These are phyloP conservation scores for Anthostomella pinea DNA, from an alignment of 2,329 filamentous ascomycete species.

Conservation along the genomic window DNA sequence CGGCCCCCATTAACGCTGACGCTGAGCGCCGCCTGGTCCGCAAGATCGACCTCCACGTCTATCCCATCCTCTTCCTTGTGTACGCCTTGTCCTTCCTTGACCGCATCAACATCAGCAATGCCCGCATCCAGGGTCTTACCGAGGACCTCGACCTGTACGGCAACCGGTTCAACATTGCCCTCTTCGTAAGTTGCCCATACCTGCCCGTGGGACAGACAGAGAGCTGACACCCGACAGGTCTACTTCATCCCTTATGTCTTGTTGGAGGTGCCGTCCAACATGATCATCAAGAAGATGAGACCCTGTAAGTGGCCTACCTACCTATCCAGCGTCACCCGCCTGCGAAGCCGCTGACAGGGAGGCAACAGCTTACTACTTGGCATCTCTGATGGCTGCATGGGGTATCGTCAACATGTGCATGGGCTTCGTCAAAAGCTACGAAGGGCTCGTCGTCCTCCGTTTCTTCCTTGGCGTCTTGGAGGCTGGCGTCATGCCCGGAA, in stretches of 20 bases:
- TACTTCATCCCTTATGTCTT: slow-evolving; percentile 42
- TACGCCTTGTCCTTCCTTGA: slow-evolving; percentile 43
- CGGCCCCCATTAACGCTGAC: slow-evolving; percentile 28
- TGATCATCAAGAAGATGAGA: slow-evolving; percentile 41
- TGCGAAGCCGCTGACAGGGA: no score
- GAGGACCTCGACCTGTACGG: slow-evolving; percentile 40
- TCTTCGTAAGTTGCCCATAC: slow-evolving; percentile 32
- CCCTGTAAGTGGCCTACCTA: slow-evolving; percentile 29
- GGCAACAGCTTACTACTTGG: slow-evolving; percentile 29
- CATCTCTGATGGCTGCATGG: slow-evolving; percentile 42
- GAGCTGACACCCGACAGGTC: slow-evolving; percentile 17
- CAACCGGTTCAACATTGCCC: slow-evolving; percentile 42
- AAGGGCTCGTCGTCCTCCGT: slow-evolving; percentile 39
- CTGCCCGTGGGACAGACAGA: not conserved
- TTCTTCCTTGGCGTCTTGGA: slow-evolving; percentile 46
- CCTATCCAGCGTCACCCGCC: not conserved
- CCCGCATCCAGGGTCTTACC: slow-evolving; percentile 41
- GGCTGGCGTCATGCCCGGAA: slow-evolving; percentile 45
- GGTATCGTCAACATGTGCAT: slow-evolving; percentile 45
- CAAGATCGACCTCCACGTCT: slow-evolving; percentile 42
- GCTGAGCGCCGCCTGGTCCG: slow-evolving; percentile 36
- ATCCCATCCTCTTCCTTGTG: slow-evolving; percentile 40
- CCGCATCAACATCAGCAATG: slow-evolving; percentile 48
- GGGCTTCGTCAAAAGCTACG: slow-evolving; percentile 41
- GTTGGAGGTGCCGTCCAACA: slow-evolving; percentile 45